Evolutionary conservation across 2,329 filamentous ascomycete species (phyloP), one percentile per base, ranked within the genome.

Genomic region (Rachicladosporium sp.): DNA sequence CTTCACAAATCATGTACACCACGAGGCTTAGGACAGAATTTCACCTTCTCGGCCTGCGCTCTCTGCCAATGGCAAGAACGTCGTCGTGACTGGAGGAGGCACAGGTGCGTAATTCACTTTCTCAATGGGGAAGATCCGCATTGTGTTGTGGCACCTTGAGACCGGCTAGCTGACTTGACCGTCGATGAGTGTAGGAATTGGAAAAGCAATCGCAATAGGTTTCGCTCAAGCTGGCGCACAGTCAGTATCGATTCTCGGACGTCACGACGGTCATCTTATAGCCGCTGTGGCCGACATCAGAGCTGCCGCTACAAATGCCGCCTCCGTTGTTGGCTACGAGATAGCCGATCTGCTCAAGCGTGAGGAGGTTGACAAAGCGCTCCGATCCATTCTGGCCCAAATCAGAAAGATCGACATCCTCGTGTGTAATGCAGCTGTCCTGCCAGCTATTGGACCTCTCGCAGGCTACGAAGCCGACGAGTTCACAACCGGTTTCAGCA

Each of bases 351-450:
- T 54, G 36, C 55, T 58, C 21, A 49, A 55, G 21, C 47, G 53
- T 30, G 43, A 19, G 15, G 15, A 19, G 15, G 15, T 19, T 19
- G 15, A 19, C 15, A 19, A 5, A 19, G 15, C 15, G 15, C 15
- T 19, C 15, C 15, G 15, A 19, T 19, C 15, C 15, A 19, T 19
- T 19, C 15, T 19, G 15, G 15, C 15, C 15, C 15, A 19, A 19
- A 19, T 35, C n/a, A 55, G 53, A 3, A 53, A 55, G 37, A 53
- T 67, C 35, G 50, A 69, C 42, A 50, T 69, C 33, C 43, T 69
- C 10, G 54, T 69, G 35, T 59, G 58, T 40, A 61, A 55, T 40
- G 66, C 65, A 0, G 42, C 54, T 0, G 48, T 46, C 1, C 43
- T 57, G 8, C 56, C 58, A 27, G 51, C 53, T 4, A 43, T 40